Base-by-base conservation (phyloP, 2,329 filamentous ascomycete species). In the Anthostomella pinea region DNA sequence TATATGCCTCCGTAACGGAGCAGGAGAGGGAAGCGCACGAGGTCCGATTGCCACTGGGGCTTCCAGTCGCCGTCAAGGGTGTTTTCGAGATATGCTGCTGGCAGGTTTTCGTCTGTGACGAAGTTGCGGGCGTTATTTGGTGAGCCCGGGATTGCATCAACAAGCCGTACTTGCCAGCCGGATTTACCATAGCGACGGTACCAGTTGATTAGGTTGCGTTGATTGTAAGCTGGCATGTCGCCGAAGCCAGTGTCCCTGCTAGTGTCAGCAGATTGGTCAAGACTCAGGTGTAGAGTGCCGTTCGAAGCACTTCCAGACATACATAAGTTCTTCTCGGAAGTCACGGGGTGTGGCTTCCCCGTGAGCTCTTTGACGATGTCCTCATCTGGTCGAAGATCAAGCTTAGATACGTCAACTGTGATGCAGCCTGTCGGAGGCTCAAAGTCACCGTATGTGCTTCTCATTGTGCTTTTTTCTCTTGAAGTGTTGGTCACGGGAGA, bases 81-180 rank as follows among this genome's bases (percentile, higher is more conserved):
- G 13, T 28, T 28, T 9, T 28, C 15, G 8, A n/a, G 11, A 14
- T n/a, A 28, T 9, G 10, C 11, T n/a, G 11, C 25, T 7, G 25
- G 25, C 8, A 28, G 25, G 25, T 28, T n/a, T 7, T 29, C 20
- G 9, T n/a, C 21, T 10, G 31, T 25, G 3, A 35, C 31, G 6
- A 39, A 39, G 14, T 30, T 35, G 11, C 30, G 31, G 13, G 31
- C 37, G 5, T 39, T 24, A 4, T 15, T 14, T 3, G 26, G 2
- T 14, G 37, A 39, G 2, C 37, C 32, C 3, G 37, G 37, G 2
- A 39, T 27, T 27, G 31, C 30, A 14, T 39, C 32, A 5, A 36
- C 30, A n/a, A 39, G 9, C 8, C 30, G 29, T 3, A 39, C 22
- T n/a, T 33, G 18, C 30, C 30, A 39, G n/a, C n/a, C n/a, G 1